Conservation (phyloP, 2,329 filamentous ascomycete species). For the Paracamarosporium sp. region DNA sequence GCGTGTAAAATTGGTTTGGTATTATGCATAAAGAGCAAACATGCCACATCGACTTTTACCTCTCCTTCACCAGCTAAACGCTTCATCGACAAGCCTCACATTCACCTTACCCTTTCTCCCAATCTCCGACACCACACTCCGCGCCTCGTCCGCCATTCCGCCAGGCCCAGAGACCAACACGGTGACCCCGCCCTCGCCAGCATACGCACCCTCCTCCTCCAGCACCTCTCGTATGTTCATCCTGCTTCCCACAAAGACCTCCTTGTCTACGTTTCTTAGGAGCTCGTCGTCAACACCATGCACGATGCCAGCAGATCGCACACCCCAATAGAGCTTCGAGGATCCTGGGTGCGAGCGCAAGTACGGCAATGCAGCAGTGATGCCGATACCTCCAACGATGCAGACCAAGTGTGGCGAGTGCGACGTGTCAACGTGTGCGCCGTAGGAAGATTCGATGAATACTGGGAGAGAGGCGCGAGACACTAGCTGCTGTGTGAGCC, state of each 20-base stretch:
- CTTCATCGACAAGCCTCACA: slow-evolving; percentile 11
- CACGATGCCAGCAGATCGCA: slow-evolving; percentile 8
- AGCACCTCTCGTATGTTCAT: slow-evolving; percentile 9
- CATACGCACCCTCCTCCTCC: slow-evolving; percentile 6
- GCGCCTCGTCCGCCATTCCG: slow-evolving; percentile 13
- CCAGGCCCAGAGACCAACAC: slow-evolving; percentile 15
- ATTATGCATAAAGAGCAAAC: background rate
- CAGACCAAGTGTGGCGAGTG: slow-evolving; percentile 2
- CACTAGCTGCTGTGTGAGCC: slow-evolving; percentile 6
- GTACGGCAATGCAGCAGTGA: slow-evolving; percentile 15
- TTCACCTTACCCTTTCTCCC: slow-evolving; percentile 8
- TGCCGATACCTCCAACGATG: slow-evolving; percentile 15
- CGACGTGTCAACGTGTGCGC: slow-evolving; percentile 4
- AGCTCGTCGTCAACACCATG: slow-evolving; percentile 5
- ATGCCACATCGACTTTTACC: background rate
- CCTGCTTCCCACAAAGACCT: slow-evolving; percentile 9
- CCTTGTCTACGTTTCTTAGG: slow-evolving; percentile 6
- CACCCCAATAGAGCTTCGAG: slow-evolving; percentile 14
- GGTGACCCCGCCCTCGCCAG: background rate
- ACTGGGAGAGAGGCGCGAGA: slow-evolving; percentile 6
- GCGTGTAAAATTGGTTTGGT: background rate
- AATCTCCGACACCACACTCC: slow-evolving; percentile 8
- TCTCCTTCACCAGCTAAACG: slow-evolving; percentile 16
- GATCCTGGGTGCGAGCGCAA: slow-evolving; percentile 12
- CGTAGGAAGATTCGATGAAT: slow-evolving; percentile 10